A percentile compares a stretch with the other conserved stretches of the same genome.
phyloP scores from a whole-genome alignment of 2,329 filamentous ascomycete genomes.

The Aspergillus sp. region DNA sequence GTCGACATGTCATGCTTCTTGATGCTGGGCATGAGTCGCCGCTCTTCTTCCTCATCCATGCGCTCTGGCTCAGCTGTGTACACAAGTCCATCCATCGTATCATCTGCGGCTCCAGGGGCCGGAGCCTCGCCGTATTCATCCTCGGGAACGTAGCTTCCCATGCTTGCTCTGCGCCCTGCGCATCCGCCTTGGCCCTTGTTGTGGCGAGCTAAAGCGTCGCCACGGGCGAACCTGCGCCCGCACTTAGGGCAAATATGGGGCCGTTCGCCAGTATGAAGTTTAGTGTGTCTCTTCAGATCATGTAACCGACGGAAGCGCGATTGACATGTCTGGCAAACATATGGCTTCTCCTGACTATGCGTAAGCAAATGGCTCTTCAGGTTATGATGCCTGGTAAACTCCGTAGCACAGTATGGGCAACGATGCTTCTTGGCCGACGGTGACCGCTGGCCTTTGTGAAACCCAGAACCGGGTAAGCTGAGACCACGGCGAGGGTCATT shows the following conservation, averaged over 20 bases:
- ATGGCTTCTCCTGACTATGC: constrained; percentile 97
- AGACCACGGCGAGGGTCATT: constrained; percentile 59
- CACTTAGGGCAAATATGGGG: constrained; percentile 95
- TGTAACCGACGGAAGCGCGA: constrained; percentile 90
- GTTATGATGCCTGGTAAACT: constrained; percentile 96
- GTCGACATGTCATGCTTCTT: constrained; percentile 67
- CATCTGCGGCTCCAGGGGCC: constrained; percentile 51
- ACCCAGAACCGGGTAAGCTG: constrained; percentile 60
- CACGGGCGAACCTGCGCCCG: constrained; percentile 89
- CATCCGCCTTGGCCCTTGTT: constrained; percentile 95
- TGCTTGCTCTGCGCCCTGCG: constrained; percentile 83
- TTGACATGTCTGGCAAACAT: constrained; percentile 88
- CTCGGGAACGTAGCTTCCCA: constrained; percentile 77
- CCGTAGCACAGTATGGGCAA: constrained; percentile 93
- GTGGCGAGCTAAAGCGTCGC: constrained; percentile 90
- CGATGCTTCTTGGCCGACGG: constrained; percentile 87
- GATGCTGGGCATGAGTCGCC: constrained; percentile 65
- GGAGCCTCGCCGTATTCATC: constrained; percentile 63
- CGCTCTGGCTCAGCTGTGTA: constrained; percentile 54
- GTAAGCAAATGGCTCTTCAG: constrained; percentile 96
- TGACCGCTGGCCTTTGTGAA: constrained; percentile 64
- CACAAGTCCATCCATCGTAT: constrained; percentile 65
- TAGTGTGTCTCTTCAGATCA: constrained; percentile 93
- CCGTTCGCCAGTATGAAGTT: constrained; percentile 94
- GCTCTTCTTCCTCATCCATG: constrained; percentile 54